Evolutionary conservation across 129 eudicot species (phyloP), one percentile per base, ranked within the genome.

Genomic region (Smallanthus sonchifolius): DNA sequence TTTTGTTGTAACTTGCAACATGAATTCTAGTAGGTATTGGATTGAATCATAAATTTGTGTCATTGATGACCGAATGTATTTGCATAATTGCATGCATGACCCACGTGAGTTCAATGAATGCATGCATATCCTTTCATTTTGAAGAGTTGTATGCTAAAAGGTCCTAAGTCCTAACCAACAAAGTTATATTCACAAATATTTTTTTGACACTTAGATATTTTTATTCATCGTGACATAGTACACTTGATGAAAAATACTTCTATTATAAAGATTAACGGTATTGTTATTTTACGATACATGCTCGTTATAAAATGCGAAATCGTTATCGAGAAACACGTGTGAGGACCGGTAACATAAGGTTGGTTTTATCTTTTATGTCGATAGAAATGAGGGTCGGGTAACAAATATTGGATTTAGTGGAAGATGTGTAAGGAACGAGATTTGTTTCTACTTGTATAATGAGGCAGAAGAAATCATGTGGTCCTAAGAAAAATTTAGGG

Each of bases 91-190:
- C 61, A 43, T 74, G 72, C 73, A 75, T 65, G 65, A 49, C 40
- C 74, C 74, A 52, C 80, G 80, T 75, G 80, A 75, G 17, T 75
- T 51, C 65, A 65, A 37, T 75, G 56, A 73, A 73, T 59, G 77
- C 77, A 73, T 59, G 77, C 77, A 13, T 30, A 6, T 30, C 20
- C 11, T n/a, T 34, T 48, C 49, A 62, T 48, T 69, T 49, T 6
- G 24, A 44, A 32, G 20, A 44, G 3, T 67, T 66, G 51, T 45
- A 45, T 45, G 4, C 11, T 45, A 13, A 3, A 42, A 8, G 10
- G 10, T 9, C 45, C 45, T 2, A 42, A 24, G 1, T 45, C 51
- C 10, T 45, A 45, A 10, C n/a, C 51, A 45, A 24, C 30, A 24
- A 24, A 24, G 30, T 24, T 24, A 24, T 24, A 24, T 24, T 24